These are phyloP conservation scores for Aspergillus heteromorphus DNA, from an alignment of 495 filamentous ascomycete species.

Conservation along the genomic window DNA sequence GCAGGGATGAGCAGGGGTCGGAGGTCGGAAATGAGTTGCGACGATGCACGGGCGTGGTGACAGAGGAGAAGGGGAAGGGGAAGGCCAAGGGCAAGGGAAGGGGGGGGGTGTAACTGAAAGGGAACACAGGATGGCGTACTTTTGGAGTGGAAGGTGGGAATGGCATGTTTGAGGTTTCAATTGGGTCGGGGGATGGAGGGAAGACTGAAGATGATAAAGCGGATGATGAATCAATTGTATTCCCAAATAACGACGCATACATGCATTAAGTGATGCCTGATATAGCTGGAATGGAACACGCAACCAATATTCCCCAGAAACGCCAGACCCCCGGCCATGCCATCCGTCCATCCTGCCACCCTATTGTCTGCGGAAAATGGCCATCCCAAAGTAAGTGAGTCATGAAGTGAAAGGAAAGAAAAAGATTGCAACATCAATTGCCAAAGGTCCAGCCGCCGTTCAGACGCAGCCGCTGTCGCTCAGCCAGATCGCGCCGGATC, in stretches of 20 bases:
- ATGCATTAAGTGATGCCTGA: background rate
- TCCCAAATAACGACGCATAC: background rate
- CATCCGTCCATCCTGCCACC: no score
- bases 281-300: background rate
- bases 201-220: background rate
- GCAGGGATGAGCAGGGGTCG: no score
- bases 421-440: background rate
- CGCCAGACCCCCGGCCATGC: background rate
- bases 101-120: no score
- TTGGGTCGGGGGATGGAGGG: background rate
- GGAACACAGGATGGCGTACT: no score
- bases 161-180: no score
- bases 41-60: no score
- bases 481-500: constrained; percentile 71
- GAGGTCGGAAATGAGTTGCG: no score
- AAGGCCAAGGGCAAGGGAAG: no score
- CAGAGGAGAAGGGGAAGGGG: no score
- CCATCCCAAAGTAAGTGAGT: background rate
- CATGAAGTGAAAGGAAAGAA: constrained; percentile 1
- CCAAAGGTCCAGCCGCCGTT: constrained; percentile 90
- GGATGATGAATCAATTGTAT: background rate
- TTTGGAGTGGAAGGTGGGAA: no score
- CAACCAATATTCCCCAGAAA: background rate
- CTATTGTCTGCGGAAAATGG: background rate
- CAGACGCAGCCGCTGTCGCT: constrained; percentile 69